Base-by-base conservation (phyloP, 208 protist genomes). In the Trypanosomatidae sp. region DNA sequence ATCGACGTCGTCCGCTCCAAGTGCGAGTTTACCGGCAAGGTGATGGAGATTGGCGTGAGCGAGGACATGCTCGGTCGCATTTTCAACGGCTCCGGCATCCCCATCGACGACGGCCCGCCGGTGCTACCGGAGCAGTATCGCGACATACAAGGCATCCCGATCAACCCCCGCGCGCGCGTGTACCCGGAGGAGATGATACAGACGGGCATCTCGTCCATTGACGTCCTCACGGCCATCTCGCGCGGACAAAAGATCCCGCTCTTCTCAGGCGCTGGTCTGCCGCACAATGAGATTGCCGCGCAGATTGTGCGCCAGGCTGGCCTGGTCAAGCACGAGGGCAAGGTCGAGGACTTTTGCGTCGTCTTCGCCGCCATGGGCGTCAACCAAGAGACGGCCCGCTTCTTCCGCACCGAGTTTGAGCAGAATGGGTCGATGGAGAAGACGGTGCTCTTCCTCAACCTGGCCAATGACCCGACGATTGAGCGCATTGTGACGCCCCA, bases 121-220 rank as follows among this genome's bases (percentile, higher is more conserved):
- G 93, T 99, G 25, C 56, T 99, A 5, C 90, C 98, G 6, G 97
- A 99, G 80, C 94, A 98, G 61, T 99, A 96, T 74, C 80, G 98
- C 33, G 95, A 99, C 72, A 99, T 99, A 66, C 58, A 98, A 57
- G 98, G 97, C 56, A 93, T 98, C 64, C 96, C 98, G 24, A 99
- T 99, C 73, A 99, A 99, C 88, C 98, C 98, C 5, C 96, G 77
- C 28, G 71, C 78, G 5, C 88, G 98, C 52, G 95, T 97, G 33
- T 99, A 99, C 84, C 98, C 98, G 20, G 80, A 99, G 87, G 96
- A 99, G 73, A 99, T 99, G 98, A 99, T 99, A 59, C 97, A 99
- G 83, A 99, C 98, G 6, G 98, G 98, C 71, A 99, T 99, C 58
- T 99, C 95, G 19, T 95, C 97, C 49, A 99, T 99, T 51, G 98